phyloP scores from a whole-genome alignment of 2,329 filamentous ascomycete species.

The Diaporthe sp. region DNA sequence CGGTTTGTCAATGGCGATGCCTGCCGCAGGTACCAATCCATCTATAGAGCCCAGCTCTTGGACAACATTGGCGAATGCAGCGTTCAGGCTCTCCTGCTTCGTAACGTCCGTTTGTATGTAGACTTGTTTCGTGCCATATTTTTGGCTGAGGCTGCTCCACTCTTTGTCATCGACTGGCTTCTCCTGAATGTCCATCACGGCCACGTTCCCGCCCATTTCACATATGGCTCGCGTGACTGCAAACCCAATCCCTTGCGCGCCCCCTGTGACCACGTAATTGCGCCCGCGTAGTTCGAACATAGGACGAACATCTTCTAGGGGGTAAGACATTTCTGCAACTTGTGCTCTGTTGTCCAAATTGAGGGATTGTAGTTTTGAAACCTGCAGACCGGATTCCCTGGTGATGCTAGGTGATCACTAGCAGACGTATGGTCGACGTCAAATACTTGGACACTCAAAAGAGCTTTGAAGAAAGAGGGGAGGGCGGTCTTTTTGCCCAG shows the following conservation, averaged over 20 bases:
- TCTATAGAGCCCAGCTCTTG: conserved; percentile 46
- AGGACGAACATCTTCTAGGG: conserved; percentile 45
- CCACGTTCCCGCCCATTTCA: conserved; percentile 56
- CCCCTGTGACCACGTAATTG: conserved; percentile 55
- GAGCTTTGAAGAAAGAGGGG: not conserved
- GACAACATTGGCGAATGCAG: conserved; percentile 44
- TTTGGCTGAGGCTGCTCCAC: conserved; percentile 42
- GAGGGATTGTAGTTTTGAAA: not conserved
- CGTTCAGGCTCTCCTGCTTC: conserved; percentile 46
- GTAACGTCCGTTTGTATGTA: conserved; percentile 51
- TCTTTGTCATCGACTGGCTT: conserved; percentile 46
- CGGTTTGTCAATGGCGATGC: conserved; percentile 57
- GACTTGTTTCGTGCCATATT: conserved; percentile 43
- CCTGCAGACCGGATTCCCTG: not conserved
- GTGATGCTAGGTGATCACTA: not conserved
- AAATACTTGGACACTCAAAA: not conserved
- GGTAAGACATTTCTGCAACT: conserved; percentile 33
- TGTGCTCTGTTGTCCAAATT: not conserved
- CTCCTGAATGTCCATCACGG: conserved; percentile 51
- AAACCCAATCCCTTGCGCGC: conserved; percentile 55
- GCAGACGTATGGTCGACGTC: not conserved
- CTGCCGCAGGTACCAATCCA: conserved; percentile 51
- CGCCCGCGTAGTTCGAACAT: conserved; percentile 51
- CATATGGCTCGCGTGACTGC: conserved; percentile 53
- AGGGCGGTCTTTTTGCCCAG: not conserved